phyloP scores from a whole-genome alignment of 208 protist species.

The Acanthamoeba culbertsoni region DNA sequence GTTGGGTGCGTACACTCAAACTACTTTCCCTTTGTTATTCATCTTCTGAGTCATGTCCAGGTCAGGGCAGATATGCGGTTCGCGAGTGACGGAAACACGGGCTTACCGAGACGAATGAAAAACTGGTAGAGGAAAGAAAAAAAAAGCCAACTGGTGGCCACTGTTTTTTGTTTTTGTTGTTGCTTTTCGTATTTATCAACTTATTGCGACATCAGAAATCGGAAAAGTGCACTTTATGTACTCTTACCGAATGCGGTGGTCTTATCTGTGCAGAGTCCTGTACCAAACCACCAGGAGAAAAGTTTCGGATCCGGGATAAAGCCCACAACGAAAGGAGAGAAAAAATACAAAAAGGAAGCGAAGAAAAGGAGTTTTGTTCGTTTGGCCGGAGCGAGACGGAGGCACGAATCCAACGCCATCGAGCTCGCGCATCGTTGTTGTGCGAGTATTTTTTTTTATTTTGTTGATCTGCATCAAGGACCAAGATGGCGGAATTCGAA shows the following conservation, averaged over 20 bases:
- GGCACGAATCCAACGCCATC: not conserved
- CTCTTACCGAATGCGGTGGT: too few species aligned
- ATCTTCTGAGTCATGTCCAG: too few species aligned
- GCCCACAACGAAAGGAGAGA: not conserved
- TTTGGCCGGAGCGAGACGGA: not conserved
- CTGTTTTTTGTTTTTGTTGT: too few species aligned
- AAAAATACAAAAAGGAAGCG: not conserved
- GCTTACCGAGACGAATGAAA: too few species aligned
- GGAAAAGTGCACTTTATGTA: too few species aligned
- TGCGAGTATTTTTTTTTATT: not conserved
- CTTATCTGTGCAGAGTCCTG: too few species aligned
- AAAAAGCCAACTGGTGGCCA: too few species aligned
- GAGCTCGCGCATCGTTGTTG: not conserved
- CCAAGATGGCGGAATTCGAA: not conserved
- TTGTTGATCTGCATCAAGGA: not conserved
- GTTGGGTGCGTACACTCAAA: not conserved
- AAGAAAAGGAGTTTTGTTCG: not conserved
- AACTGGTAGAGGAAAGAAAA: not conserved
- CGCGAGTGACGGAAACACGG: too few species aligned
- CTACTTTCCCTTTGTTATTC: too few species aligned
- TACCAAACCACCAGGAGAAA: not conserved
- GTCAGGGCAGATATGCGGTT: not conserved
- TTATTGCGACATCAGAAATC: too few species aligned
- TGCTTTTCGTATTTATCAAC: too few species aligned
- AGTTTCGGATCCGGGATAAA: not conserved